phyloP scores from a whole-genome alignment of 2,329 filamentous ascomycete genomes.

The Fusarium nisikadoi region DNA sequence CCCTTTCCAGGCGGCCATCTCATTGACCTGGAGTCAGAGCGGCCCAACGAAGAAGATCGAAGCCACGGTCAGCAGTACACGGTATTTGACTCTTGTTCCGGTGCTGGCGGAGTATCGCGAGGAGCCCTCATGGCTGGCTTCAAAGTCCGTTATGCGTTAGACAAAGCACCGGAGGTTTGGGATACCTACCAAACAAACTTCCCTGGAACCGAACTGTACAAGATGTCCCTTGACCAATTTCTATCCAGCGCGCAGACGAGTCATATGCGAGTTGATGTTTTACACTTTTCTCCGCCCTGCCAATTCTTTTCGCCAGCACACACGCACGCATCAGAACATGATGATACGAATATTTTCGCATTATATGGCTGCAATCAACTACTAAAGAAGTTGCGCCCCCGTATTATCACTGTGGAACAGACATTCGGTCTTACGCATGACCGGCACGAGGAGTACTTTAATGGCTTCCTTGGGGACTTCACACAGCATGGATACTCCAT shows the following conservation, averaged over 20 bases:
- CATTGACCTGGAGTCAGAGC: slow-evolving; percentile 42
- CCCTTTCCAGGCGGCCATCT: slow-evolving; percentile 4
- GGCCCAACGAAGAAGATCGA: not conserved
- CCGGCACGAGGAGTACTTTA: slow-evolving; percentile 66
- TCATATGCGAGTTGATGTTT: slow-evolving; percentile 67
- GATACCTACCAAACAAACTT: slow-evolving; percentile 71
- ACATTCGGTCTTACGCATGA: slow-evolving; percentile 73
- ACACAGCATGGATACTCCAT: slow-evolving; percentile 74
- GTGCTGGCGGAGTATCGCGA: slow-evolving; percentile 75
- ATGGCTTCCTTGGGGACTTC: slow-evolving; percentile 70
- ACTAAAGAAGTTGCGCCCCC: slow-evolving; percentile 68
- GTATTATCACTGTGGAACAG: slow-evolving; percentile 82
- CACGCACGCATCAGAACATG: slow-evolving; percentile 72
- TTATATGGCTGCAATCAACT: slow-evolving; percentile 65
- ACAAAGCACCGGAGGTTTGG: slow-evolving; percentile 67
- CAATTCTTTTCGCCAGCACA: slow-evolving; percentile 80
- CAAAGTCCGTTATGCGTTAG: slow-evolving; percentile 69
- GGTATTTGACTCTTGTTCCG: slow-evolving; percentile 77
- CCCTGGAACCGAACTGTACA: slow-evolving; percentile 58
- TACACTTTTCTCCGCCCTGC: slow-evolving; percentile 82
- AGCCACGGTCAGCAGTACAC: slow-evolving; percentile 64
- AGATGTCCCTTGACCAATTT: slow-evolving; percentile 61
- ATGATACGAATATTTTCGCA: slow-evolving; percentile 74
- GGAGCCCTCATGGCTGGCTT: slow-evolving; percentile 71
- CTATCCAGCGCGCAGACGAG: slow-evolving; percentile 48